A percentile compares a stretch with the other conserved stretches of the same genome.
phyloP scores from a whole-genome alignment of 225 moss, liverwort and hornwort genomes.

The Neckera pumila region DNA sequence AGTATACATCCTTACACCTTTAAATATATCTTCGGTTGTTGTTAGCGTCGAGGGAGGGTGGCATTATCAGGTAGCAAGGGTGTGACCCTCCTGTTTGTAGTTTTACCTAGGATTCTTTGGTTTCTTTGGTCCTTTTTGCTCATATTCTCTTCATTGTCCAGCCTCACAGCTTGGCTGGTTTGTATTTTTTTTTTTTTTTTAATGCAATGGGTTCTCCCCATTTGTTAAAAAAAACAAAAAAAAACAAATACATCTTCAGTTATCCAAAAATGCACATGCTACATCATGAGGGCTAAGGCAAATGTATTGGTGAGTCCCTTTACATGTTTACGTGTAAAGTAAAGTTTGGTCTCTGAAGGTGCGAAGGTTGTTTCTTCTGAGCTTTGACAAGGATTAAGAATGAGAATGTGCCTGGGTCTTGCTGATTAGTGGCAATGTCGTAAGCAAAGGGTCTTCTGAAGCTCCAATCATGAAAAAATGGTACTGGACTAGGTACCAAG shows the following conservation, averaged over 20 bases:
- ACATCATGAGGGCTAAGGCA: accelerated
- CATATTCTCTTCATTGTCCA: too few relatives aligned
- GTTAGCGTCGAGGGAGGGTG: too few relatives aligned
- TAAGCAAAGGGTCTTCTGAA: not conserved
- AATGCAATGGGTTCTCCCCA: too few relatives aligned
- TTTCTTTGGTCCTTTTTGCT: too few relatives aligned
- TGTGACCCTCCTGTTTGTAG: too few relatives aligned
- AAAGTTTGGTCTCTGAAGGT: not conserved
- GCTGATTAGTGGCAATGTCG: not conserved
- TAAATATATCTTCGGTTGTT: not conserved
- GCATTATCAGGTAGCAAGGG: too few relatives aligned
- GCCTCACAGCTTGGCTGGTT: too few relatives aligned
- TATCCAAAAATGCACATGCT: not conserved
- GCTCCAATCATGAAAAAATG: not conserved
- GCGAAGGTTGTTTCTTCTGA: not conserved
- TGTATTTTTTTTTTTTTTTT: too few relatives aligned
- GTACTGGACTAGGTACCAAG: not conserved
- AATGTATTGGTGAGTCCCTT: not conserved
- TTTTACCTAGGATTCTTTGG: too few relatives aligned
- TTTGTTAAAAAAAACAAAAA: too few relatives aligned
- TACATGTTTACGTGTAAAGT: not conserved
- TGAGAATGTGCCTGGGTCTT: accelerated
- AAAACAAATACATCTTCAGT: too few relatives aligned
- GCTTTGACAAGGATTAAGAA: not conserved
- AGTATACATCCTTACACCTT: not conserved